Base-by-base conservation (phyloP, 1,139 yeast species). In the Pichia sp. region DNA sequence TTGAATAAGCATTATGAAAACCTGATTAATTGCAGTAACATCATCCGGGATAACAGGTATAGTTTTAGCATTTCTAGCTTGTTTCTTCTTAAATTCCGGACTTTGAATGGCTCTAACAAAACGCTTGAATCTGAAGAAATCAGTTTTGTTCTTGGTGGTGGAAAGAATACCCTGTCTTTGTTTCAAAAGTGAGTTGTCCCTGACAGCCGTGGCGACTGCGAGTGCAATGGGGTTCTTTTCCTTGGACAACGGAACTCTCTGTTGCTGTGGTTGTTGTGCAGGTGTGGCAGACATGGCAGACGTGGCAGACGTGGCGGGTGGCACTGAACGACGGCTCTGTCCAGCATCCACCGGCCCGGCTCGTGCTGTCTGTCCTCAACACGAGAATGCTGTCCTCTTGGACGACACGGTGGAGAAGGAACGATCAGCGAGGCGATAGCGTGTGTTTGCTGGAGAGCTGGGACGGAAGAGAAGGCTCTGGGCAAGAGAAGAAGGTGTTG, bases 101-200 rank as follows among this genome's bases (percentile, higher is more conserved):
- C 89, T 78, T 35, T 77, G 66, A 45, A 91, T 70, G 1, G 94
- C 94, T 52, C 97, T 70, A 14, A 77, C 66, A 35, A 87, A 82
- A 55, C 98, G 74, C 62, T 93, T 91, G 60, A 70, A 84, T 53
- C 95, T 72, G 73, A 91, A 91, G 61, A 91, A 89, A 47, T 86
- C 94, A 32, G 77, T 73, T 28, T 76, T 76, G 48, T 76, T 74
- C 24, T 51, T 42, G 41, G 82, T 82, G 55, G 80, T 79, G 42
- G 85, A 67, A 33, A 82, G 65, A 30, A 57, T 48, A 6, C 96
- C 97, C 45, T 78, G 76, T 55, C 98, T 78, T 59, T 78, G 83
- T 59, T 91, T 91, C 51, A 91, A 69, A 22, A 65, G 63, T 33
- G 69, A 60, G 59, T 83, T 74, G 53, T 78, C 77, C 50, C 91